Percentiles rank a stretch among this genome's conserved stretches.
phyloP scores from a whole-genome alignment of 192 early-diverging fungal genomes.

The Linnemannia elongata region DNA sequence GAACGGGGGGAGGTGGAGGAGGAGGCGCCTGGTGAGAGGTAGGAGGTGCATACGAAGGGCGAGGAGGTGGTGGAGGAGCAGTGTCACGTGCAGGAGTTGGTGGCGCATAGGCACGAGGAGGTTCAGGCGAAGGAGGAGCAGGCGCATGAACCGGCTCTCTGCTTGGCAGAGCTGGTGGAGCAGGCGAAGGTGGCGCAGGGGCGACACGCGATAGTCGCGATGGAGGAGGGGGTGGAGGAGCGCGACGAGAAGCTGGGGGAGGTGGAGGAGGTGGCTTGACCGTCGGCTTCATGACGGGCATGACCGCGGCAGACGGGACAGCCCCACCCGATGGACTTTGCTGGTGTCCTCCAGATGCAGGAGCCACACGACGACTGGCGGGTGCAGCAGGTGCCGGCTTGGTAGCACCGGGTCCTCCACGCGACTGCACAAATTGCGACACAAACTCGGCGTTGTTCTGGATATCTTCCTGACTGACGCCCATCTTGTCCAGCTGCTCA shows the following conservation, averaged over 20 bases:
- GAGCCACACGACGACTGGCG: constrained; percentile 39
- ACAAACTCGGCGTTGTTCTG: constrained; percentile 78
- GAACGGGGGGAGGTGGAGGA: constrained; percentile 45
- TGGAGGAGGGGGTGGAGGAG: constrained; percentile 57
- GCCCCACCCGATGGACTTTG: constrained; percentile 33
- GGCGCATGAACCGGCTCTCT: constrained; percentile 43
- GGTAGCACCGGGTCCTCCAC: constrained; percentile 61
- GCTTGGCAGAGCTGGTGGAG: constrained; percentile 43
- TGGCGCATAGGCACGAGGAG: constrained; percentile 31
- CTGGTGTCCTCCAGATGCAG: constrained; percentile 47
- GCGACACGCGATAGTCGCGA: constrained; percentile 38
- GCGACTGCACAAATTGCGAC: constrained; percentile 74
- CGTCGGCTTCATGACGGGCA: constrained; percentile 49
- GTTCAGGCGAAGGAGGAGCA: constrained; percentile 45
- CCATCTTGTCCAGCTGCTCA: constrained; percentile 75
- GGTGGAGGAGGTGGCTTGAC: constrained; percentile 55
- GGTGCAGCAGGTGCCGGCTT: constrained; percentile 37
- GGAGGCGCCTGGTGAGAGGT: constrained; percentile 31
- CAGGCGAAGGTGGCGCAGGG: constrained; percentile 35
- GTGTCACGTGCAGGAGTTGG: constrained; percentile 31
- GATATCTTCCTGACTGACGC: constrained; percentile 77
- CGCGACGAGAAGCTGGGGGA: constrained; percentile 47
- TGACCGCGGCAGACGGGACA: constrained; percentile 31
- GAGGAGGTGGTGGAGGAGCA: constrained; percentile 47
- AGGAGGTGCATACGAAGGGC: constrained; percentile 33